Evolutionary conservation across 192 early-diverging fungal species (phyloP), one percentile per base, ranked within the genome.

Genomic region (Phycomyces nitens): DNA sequence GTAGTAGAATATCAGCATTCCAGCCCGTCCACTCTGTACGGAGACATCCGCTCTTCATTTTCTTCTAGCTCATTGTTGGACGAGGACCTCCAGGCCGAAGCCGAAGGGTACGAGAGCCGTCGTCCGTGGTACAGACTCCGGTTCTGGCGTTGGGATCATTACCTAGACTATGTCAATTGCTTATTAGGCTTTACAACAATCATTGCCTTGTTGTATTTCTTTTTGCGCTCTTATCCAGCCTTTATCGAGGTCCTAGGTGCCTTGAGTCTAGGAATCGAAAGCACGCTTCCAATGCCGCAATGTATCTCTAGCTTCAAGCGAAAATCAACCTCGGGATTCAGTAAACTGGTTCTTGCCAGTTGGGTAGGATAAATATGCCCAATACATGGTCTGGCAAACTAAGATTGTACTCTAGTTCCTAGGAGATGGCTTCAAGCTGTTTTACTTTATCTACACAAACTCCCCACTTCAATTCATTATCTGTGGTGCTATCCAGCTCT

Each of bases 241-340:
- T 77, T 75, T 69, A 69, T 74, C 26, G 71, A 77, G 39, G 40
- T 71, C 4, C 53, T 80, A 10, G 78, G 78, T 42, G 56, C 61
- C 16, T n/a, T 74, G 21, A 76, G 74, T 43, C 50, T 85, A 21
- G 78, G 84, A 0, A 81, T 85, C 40, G 84, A 83, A 55, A 73
- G 76, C n/a, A 82, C 84, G 4, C 72, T 85, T 8, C 84, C 84
- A n/a, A 54, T 85, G 12, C 84, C 84, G 11, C 84, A 85, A 62
- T 77, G 76, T 26, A 65, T 75, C 29, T 58, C 75, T 20, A 85
- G 81, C 66, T 77, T 68, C 44, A 65, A 64, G 12, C 62, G 64
- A 12, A 70, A 72, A 56, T 78, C 79, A 6, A 81, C 80, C 0
- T 64, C 63, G 15, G 84, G 84, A 57, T 85, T 85, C 59, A 81